These are phyloP conservation scores for Naganishia sp. DNA, from an alignment of 1,284 basidiomycete genomes.

Conservation along the genomic window DNA sequence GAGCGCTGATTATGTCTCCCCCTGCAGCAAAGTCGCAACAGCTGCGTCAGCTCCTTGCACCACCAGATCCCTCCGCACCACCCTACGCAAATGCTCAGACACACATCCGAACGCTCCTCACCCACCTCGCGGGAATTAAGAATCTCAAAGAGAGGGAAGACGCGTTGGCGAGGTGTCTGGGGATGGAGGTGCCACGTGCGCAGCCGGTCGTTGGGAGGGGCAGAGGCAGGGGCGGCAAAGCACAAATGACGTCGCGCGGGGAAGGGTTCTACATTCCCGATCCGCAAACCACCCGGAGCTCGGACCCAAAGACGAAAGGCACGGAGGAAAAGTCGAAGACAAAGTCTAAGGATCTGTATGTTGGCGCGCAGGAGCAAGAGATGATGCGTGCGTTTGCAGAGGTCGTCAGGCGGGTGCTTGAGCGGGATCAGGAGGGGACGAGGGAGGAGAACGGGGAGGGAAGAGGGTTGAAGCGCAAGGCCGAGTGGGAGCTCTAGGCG, in stretches of 20 bases:
- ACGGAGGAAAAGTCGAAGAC: slow-evolving; percentile 29
- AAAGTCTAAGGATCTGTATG: slow-evolving; percentile 34
- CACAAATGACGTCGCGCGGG: not conserved
- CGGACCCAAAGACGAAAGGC: not conserved
- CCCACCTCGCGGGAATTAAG: slow-evolving; percentile 10
- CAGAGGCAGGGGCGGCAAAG: not conserved
- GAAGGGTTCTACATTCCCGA: slow-evolving; percentile 7
- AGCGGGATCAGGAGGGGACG: not conserved
- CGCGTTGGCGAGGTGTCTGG: slow-evolving; percentile 15
- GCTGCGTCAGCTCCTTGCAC: slow-evolving; percentile 13
- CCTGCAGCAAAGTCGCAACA: slow-evolving; percentile 16
- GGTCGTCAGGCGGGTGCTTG: slow-evolving; percentile 8
- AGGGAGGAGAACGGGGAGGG: not conserved
- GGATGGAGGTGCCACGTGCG: slow-evolving; percentile 21
- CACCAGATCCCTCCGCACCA: slow-evolving; percentile 6
- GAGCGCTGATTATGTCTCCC: not conserved
- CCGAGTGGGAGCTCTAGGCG: slow-evolving; percentile 13
- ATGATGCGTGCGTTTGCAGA: slow-evolving; percentile 21
- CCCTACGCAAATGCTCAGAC: slow-evolving; percentile 10
- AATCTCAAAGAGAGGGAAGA: slow-evolving; percentile 2
- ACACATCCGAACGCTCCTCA: slow-evolving; percentile 14
- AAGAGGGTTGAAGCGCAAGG: slow-evolving; percentile 13
- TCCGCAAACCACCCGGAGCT: not conserved
- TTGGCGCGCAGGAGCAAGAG: slow-evolving; percentile 17
- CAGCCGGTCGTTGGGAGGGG: not conserved